These are phyloP conservation scores for Scedosporium minutisporum DNA, from an alignment of 2,329 filamentous ascomycete genomes.

Conservation along the genomic window DNA sequence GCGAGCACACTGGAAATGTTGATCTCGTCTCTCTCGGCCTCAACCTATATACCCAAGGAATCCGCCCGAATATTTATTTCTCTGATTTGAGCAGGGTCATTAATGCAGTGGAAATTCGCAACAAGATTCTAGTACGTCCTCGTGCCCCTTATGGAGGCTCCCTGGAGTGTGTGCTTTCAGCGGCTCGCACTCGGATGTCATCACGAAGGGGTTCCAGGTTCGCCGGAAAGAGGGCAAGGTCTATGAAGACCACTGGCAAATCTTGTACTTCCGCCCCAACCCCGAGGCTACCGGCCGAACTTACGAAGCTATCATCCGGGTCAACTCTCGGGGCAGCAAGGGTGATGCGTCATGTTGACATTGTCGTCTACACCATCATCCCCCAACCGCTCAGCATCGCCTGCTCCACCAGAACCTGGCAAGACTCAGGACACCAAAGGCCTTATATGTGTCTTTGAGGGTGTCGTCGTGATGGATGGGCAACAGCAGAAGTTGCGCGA, in stretches of 20 bases:
- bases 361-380: too few species aligned
- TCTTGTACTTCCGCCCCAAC: slow-evolving; percentile 89
- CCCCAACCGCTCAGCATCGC: background rate
- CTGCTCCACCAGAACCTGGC: background rate
- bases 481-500: too few species aligned
- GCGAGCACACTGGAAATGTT: slow-evolving; percentile 91
- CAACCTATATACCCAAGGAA: slow-evolving; percentile 91
- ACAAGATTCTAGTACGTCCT: slow-evolving; percentile 87
- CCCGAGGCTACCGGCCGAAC: slow-evolving; percentile 87
- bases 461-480: too few species aligned
- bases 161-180: slow-evolving; percentile 84
- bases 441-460: too few species aligned
- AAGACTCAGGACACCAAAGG: too few species aligned
- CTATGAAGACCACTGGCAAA: slow-evolving; percentile 64
- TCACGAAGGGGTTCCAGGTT: slow-evolving; percentile 79
- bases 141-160: slow-evolving; percentile 85
- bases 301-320: slow-evolving; percentile 96
- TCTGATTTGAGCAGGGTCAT: slow-evolving; percentile 81
- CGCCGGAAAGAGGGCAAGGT: slow-evolving; percentile 52
- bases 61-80: slow-evolving; percentile 79
- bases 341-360: background rate
- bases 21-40: slow-evolving; percentile 86
- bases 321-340: slow-evolving; percentile 82
- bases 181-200: slow-evolving; percentile 89
- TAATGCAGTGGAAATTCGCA: slow-evolving; percentile 81